Percentiles rank a stretch among this genome's conserved stretches.
phyloP scores from a whole-genome alignment of 2,329 filamentous ascomycete species.

The Diplodia intermedia region DNA sequence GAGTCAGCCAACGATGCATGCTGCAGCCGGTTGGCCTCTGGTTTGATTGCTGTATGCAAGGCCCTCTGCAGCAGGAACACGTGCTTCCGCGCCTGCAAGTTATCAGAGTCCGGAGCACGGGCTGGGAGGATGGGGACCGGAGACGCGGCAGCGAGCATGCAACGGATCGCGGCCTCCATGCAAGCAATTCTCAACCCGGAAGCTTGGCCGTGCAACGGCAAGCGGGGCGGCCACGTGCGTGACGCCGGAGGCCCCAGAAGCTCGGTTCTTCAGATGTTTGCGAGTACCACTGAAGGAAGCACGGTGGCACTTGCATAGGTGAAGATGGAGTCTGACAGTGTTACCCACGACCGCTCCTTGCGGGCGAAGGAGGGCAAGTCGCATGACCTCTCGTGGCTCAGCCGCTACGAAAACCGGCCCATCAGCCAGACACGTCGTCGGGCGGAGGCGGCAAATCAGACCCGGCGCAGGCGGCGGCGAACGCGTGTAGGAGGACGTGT shows the following conservation, averaged over 20 bases:
- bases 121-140: background rate
- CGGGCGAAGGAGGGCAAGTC: conserved; percentile 2
- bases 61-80: background rate
- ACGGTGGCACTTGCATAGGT: background rate
- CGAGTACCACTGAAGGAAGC: background rate
- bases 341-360: background rate
- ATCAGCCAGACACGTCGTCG: background rate
- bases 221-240: conserved; percentile 28
- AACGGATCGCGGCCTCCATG: conserved; percentile 20
- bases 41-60: background rate
- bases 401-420: conserved; percentile 1
- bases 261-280: background rate
- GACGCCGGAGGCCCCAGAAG: conserved; percentile 19
- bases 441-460: background rate
- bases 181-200: conserved; percentile 26
- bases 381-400: conserved; percentile 14
- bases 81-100: background rate
- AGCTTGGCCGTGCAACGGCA: conserved; percentile 28
- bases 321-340: background rate
- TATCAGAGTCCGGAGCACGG: background rate
- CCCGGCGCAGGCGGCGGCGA: background rate
- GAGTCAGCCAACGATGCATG: no score
- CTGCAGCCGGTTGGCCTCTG: background rate
- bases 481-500: background rate
- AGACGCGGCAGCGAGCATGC: conserved; percentile 1